A percentile compares a stretch with the other conserved stretches of the same genome.
Evolutionary conservation across 768 basidiomycete genomes (phyloP).

Genomic region (Lentinula aciculospora): DNA sequence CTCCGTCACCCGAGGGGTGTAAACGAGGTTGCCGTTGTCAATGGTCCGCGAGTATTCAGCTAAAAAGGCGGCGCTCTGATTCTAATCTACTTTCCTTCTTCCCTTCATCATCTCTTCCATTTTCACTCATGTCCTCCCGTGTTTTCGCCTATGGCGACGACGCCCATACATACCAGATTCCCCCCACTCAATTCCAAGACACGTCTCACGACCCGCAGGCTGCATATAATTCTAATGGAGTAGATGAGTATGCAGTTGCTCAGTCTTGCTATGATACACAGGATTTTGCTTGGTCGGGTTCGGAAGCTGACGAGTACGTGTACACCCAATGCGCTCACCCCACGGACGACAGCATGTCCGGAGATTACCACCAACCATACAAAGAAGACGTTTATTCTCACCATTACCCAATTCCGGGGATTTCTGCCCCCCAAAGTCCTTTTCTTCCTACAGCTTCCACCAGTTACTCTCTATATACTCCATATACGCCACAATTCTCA

Average conservation of each 20-base stretch:
- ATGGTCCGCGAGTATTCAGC: not conserved
- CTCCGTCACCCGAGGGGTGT: not conserved
- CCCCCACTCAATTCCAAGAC: not conserved
- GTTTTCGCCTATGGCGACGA: not conserved
- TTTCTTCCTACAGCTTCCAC: not conserved
- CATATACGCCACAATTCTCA: not conserved
- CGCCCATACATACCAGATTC: not conserved
- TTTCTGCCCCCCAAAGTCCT: not conserved
- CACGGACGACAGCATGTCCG: not conserved
- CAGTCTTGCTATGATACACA: not conserved
- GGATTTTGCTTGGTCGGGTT: not conserved
- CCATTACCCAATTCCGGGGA: not conserved
- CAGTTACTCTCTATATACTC: not conserved
- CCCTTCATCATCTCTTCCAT: not conserved
- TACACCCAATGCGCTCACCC: not conserved
- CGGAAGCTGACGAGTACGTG: not conserved
- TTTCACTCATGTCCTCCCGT: not conserved
- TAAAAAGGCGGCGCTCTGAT: not conserved
- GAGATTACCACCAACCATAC: not conserved
- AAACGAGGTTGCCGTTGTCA: conserved; percentile 8
- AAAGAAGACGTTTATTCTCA: not conserved
- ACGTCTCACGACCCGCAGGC: not conserved
- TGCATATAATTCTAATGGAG: not conserved
- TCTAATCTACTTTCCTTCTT: not conserved
- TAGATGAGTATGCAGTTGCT: not conserved